Evolutionary conservation across 768 basidiomycete genomes (phyloP), one percentile per base, ranked within the genome.

Genomic region (Pulveroboletus sp.): DNA sequence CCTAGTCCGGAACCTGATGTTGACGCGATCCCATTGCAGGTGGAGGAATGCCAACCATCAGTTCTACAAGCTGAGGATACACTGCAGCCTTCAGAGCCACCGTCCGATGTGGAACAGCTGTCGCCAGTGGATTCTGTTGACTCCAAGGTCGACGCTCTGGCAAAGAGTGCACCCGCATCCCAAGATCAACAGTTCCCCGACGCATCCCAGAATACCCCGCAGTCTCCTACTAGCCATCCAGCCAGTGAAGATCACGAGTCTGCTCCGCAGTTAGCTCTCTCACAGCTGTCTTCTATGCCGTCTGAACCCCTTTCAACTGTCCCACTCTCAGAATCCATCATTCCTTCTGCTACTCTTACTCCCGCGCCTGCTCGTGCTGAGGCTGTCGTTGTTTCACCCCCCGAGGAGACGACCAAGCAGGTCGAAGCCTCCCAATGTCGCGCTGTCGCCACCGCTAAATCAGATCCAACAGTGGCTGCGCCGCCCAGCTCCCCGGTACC

Each of bases 181-280:
- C 5, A 27, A 33, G 17, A 24, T 32, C 32, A 5, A 1, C 26
- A 41, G 6, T 28, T 15, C 38, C 39, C 27, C 15, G 49, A 49
- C 24, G 9, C 38, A 3, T 47, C 55, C 36, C 47, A 50, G 36
- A 44, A 46, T 28, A 31, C 37, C 17, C 49, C 54, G 3, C 47
- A 44, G 26, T 45, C 57, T 40, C 26, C 21, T 27, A 39, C 32
- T 6, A 9, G 36, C 4, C 39, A 45, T 30, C 33, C 40, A 33
- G 42, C 12, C 26, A 51, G 33, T 28, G 45, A 48, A 11, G 57
- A 52, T 18, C 49, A 54, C 17, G 58, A 49, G 41, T 54, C 58
- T 18, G 50, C 50, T 6, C 58, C 54, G 12, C 59, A 54, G 18
- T 54, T 57, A 1, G 51, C 52, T 14, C 26, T 46, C 27, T 50